phyloP scores from a whole-genome alignment of 345 rosid genomes.

The Reutealis trisperma region DNA sequence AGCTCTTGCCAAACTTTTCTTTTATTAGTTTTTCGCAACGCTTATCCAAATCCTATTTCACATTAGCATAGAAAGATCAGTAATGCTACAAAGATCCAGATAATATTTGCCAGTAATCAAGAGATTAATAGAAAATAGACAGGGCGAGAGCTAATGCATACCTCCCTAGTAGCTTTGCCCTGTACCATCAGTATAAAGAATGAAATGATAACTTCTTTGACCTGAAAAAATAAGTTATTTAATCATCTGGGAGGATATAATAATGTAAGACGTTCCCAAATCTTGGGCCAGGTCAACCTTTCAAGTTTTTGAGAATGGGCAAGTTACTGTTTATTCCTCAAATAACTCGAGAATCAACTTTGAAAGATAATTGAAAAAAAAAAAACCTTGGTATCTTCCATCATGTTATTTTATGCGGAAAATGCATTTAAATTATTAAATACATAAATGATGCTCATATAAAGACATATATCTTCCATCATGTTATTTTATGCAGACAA shows the following conservation, averaged over 20 bases:
- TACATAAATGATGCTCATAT: no score
- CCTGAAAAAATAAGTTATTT: slow-evolving; percentile 44
- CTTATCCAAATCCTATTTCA: slow-evolving; percentile 59
- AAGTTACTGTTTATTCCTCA: neutral
- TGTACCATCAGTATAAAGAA: slow-evolving; percentile 95
- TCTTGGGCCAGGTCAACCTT: neutral
- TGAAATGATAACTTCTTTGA: slow-evolving; percentile 85
- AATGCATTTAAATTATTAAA: no score
- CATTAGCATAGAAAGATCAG: slow-evolving; percentile 17
- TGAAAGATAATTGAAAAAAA: no score
- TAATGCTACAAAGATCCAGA: neutral
- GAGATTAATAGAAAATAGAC: neutral
- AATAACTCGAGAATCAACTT: no score
- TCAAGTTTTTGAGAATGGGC: neutral
- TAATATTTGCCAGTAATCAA: no score
- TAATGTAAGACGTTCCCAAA: neutral
- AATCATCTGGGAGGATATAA: neutral
- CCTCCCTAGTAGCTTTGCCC: slow-evolving; percentile 91
- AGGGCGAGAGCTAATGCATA: slow-evolving; percentile 16
- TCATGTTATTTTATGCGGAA: no score
- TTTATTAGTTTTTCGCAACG: slow-evolving; percentile 63
- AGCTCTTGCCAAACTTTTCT: slow-evolving; percentile 55
- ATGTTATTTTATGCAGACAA: no score
- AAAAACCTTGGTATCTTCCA: no score
- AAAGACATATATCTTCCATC: no score